These are phyloP conservation scores for Tricholoma flavovirens DNA, from an alignment of 768 basidiomycete species.

Conservation along the genomic window DNA sequence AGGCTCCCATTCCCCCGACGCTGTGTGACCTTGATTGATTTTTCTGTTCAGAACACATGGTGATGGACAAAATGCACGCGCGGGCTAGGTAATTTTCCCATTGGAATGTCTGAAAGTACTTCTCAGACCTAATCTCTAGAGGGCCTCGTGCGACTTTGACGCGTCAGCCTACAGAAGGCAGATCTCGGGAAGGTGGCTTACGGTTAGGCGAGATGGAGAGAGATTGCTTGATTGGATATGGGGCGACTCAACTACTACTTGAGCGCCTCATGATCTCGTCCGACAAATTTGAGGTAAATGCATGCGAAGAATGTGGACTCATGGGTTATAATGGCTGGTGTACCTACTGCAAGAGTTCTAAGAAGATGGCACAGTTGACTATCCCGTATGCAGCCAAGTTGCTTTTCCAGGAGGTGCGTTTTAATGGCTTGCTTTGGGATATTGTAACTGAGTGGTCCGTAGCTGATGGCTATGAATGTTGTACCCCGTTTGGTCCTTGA, in stretches of 20 bases:
- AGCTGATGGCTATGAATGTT: conserved; percentile 98
- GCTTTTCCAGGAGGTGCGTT: conserved; percentile 79
- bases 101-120: conserved; percentile 2
- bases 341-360: conserved; percentile 96
- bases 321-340: conserved; percentile 97
- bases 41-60: conserved; percentile 78
- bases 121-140: conserved; percentile 32
- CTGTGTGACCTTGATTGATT: conserved; percentile 12
- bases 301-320: conserved; percentile 90
- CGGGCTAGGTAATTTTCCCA: conserved; percentile 68
- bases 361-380: conserved; percentile 91
- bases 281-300: conserved; percentile 96
- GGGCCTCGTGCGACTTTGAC: conserved; percentile 96
- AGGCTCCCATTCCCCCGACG: conserved; percentile 22
- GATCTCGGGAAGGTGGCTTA: conserved; percentile 94
- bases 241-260: conserved; percentile 93
- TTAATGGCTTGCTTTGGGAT: background rate
- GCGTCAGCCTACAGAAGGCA: conserved; percentile 96
- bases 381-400: conserved; percentile 96
- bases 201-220: conserved; percentile 99
- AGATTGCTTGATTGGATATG: conserved; percentile 96
- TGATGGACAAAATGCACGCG: conserved; percentile 99
- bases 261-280: conserved; percentile 99
- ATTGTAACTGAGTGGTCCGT: conserved; percentile 2
- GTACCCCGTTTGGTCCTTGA: conserved; percentile 85